Conservation (phyloP, 352 stramenopile species). For the Phytophthora idaei region DNA sequence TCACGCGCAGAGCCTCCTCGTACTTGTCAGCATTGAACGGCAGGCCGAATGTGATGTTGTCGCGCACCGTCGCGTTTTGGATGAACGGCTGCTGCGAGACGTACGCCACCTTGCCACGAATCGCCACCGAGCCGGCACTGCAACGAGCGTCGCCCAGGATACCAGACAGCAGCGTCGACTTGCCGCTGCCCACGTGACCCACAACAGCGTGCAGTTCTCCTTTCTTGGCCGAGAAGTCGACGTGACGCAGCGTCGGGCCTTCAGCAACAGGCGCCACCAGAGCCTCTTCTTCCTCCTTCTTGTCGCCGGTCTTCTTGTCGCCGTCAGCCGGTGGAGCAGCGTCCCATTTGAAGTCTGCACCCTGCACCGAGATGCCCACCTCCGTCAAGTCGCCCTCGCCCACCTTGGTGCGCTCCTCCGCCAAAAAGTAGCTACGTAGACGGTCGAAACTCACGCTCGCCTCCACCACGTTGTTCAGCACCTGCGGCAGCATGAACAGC, state of each 20-base stretch:
- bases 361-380: constrained; percentile 53
- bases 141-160: constrained; percentile 52
- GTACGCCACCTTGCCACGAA: constrained; percentile 93
- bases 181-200: constrained; percentile 54
- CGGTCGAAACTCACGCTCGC: constrained; percentile 51
- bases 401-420: constrained; percentile 74
- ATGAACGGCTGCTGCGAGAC: constrained; percentile 96
- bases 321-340: constrained; percentile 35
- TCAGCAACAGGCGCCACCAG: constrained; percentile 21
- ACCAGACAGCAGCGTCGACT: constrained; percentile 60
- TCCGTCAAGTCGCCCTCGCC: constrained; percentile 79
- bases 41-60: constrained; percentile 97
- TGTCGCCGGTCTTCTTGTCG: constrained; percentile 43
- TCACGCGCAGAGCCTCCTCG: constrained; percentile 53
- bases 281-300: constrained; percentile 43
- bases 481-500: constrained; percentile 86
- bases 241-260: constrained; percentile 48
- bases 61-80: constrained; percentile 93
- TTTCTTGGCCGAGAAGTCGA: constrained; percentile 72
- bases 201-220: constrained; percentile 70
- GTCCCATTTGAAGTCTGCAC: constrained; percentile 76
- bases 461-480: constrained; percentile 34
- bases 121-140: constrained; percentile 41
- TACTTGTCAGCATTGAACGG: constrained; percentile 66
- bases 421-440: constrained; percentile 71